Evolutionary conservation across 2,329 filamentous ascomycete species (phyloP).

Genomic region (Monosporascus sp.): DNA sequence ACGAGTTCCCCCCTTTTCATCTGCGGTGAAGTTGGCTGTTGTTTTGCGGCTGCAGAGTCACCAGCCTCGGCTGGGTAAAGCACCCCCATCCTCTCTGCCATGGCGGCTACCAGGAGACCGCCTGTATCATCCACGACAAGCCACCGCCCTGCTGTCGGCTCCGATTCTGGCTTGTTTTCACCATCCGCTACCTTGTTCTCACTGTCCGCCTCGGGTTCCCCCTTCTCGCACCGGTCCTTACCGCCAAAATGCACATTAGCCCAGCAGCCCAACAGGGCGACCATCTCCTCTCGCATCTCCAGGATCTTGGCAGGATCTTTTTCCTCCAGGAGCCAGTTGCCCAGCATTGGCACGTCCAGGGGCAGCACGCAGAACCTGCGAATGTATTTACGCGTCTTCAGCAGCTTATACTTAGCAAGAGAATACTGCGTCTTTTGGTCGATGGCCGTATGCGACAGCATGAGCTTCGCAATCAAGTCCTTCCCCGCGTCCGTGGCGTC

Average conservation of each 20-base stretch:
- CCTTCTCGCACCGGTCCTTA: constrained; percentile 24
- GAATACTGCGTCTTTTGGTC: constrained; percentile 95
- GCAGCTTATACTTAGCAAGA: constrained; percentile 88
- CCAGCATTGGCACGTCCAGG: constrained; percentile 70
- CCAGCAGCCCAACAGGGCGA: constrained; percentile 81
- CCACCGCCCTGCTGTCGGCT: constrained; percentile 53
- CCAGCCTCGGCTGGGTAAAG: constrained; percentile 46
- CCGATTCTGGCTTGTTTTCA: constrained; percentile 13
- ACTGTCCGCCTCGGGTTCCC: constrained; percentile 15
- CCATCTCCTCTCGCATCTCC: constrained; percentile 78
- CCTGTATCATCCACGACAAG: constrained; percentile 83
- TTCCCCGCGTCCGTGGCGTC: constrained; percentile 74
- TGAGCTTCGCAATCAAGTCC: constrained; percentile 87
- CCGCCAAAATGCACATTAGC: constrained; percentile 77
- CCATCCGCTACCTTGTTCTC: constrained; percentile 19
- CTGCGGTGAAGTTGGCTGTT: constrained; percentile 4
- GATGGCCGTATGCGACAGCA: constrained; percentile 81
- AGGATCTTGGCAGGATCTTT: constrained; percentile 76
- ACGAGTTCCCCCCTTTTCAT: constrained; percentile 5
- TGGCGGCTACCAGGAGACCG: constrained; percentile 72
- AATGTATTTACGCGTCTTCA: constrained; percentile 92
- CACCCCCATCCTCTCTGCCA: constrained; percentile 86
- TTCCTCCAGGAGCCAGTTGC: constrained; percentile 72
- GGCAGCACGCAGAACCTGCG: constrained; percentile 81
- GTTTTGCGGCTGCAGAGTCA: constrained; percentile 7